Base-by-base conservation (phyloP, 1,284 basidiomycete species). In the Puccinia coronata region DNA sequence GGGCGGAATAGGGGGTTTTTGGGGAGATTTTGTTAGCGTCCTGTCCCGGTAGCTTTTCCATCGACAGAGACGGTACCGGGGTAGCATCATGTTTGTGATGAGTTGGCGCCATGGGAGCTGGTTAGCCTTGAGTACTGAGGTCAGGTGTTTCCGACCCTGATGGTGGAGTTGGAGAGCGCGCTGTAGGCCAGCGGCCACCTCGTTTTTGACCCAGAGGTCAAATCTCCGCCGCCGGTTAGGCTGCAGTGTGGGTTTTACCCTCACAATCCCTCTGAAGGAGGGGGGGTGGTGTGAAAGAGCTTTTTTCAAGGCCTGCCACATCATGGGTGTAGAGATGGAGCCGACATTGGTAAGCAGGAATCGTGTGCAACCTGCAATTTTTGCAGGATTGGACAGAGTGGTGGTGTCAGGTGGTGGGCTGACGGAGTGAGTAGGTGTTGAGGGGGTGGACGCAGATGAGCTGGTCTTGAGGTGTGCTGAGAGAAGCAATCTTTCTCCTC, bases 131-230 rank as follows among this genome's bases (percentile, higher is more conserved):
- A 31, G 14, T 12, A 25, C 31, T 59, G 28, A 0, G 25, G 55
- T 12, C 9, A 59, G 9, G 34, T 18, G 14, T 41, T 49, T 8
- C 3, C 69, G 20, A 8, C 69, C 69, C 9, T 23, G 12, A 34
- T 51, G 51, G 12, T 71, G 43, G 25, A 71, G 28, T 5, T 28
- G 18, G 1, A 71, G 49, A 12, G 41, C 49, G 18, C 11, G n/a
- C 51, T 71, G 43, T 16, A 71, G 43, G 16, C 69, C 69, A 3
- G 49, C 49, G 8, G 49, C 23, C 8, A 1, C 31, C 23, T 41
- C 69, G 31, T 71, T 25, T 71, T 71, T 71, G 2, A 71, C 47
- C 69, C 69, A 71, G 16, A 71, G 25, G 20, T 71, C 69, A 71
- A 71, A 71, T 4, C 69, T 18, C 9, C 23, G 8, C 14, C 28